These are phyloP conservation scores for Gossypium herbaceum DNA, from an alignment of 345 rosid genomes.

Conservation along the genomic window DNA sequence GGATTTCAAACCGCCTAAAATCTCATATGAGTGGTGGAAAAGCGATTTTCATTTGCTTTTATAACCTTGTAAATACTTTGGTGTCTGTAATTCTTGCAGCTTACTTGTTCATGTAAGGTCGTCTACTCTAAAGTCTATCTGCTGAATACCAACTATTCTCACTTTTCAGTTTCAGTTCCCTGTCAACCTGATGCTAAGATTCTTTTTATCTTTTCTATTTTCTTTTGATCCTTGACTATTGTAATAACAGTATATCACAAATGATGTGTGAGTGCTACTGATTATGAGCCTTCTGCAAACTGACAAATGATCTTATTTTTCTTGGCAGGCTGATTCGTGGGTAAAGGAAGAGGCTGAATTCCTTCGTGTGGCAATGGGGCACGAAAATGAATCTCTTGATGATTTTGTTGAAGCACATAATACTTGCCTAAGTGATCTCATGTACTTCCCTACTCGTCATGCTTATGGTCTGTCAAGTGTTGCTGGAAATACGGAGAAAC, in stretches of 20 bases:
- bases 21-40: not conserved
- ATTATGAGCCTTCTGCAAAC: not conserved
- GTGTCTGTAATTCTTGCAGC: not conserved
- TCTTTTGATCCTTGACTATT: not conserved
- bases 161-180: not conserved
- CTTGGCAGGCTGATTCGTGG: conserved; percentile 58
- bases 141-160: not conserved
- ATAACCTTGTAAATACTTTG: not conserved
- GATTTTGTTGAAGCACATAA: conserved; percentile 86
- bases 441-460: conserved; percentile 89
- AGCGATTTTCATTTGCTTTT: not conserved
- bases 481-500: conserved; percentile 82
- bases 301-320: conserved; percentile 7
- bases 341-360: conserved; percentile 65
- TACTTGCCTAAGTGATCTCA: conserved; percentile 81
- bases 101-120: not conserved
- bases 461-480: conserved; percentile 92
- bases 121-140: not conserved
- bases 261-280: not conserved
- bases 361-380: conserved; percentile 85
- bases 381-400: conserved; percentile 73
- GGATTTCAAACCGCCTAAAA: not conserved
- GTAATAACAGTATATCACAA: not conserved
- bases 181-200: not conserved
- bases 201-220: not conserved